Evolutionary conservation across 176 grass and related monocot genomes (phyloP).

Genomic region (Rhynchospora pubera): DNA sequence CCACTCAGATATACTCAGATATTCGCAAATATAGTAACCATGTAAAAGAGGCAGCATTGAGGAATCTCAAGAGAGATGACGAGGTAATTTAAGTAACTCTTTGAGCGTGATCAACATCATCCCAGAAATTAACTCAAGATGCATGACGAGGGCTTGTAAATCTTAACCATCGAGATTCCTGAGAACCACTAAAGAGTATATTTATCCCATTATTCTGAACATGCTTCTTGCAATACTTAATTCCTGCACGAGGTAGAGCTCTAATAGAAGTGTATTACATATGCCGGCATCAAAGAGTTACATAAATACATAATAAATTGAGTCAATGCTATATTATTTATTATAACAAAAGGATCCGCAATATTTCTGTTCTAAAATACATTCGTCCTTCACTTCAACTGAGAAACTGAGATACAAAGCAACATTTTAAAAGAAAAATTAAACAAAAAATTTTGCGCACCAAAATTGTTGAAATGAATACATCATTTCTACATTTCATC

Average conservation of each 20-base stretch:
- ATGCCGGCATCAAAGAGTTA: neutral
- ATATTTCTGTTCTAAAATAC: neutral
- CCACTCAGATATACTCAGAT: neutral
- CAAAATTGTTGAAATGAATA: constrained; percentile 9
- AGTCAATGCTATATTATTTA: neutral
- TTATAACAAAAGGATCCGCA: neutral
- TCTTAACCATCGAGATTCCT: no score
- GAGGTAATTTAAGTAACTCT: no score
- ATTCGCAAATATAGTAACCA: neutral
- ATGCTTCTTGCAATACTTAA: no score
- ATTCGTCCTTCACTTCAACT: neutral
- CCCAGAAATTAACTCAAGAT: no score
- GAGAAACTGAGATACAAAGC: neutral
- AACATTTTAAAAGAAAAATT: neutral
- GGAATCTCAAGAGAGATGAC: no score
- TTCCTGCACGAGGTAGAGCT: no score
- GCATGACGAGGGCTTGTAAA: no score
- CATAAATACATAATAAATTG: neutral
- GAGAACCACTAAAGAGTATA: no score
- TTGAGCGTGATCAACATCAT: no score
- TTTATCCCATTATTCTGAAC: no score
- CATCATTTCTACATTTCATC: neutral
- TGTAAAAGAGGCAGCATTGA: neutral
- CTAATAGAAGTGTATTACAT: neutral
- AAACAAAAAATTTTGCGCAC: neutral